Base-by-base conservation (phyloP, 345 rosid genomes). In the Ceriops zippeliana region DNA sequence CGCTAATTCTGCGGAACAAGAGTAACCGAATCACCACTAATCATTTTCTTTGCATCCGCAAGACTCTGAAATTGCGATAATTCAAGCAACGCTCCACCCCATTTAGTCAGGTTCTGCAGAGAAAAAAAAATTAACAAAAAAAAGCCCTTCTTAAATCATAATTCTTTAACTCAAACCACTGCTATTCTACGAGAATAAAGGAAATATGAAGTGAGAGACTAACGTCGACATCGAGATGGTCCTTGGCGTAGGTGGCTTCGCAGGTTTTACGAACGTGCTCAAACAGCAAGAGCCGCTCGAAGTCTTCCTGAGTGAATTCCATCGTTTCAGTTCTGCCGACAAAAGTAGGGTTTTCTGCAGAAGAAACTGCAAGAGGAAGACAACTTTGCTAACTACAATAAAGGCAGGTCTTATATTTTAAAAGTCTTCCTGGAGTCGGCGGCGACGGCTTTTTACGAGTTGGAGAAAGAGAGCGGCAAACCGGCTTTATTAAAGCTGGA, bases 161-260 rank as follows among this genome's bases (percentile, higher is more conserved):
- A 5, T 15, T 46, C 42, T 68, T n/a, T 24, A 62, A 26, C 21
- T 58, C 24, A 15, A 52, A 13, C 6, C 5, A 17, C 19, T 42
- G 15, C 5, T 42, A 3, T 2, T 42, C 5, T 11, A 42, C 17
- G 17, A 42, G 17, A 42, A 42, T 42, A 13, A 42, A 17, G 2
- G 15, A 38, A 38, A 10, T 4, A 38, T 38, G 10, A 38, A 38
- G 7, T 10, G 21, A 10, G 13, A n/a, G 1, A 59, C 73, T 30
- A 72, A 91, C 96, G 51, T 85, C 89, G 60, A 83, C 81, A 68
- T 91, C 90, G 65, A 82, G 85, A 72, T 91, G 90, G 78, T 87
- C 80, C 35, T 66, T 78, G 28, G 71, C 70, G 74, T 91, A 84
- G 80, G 80, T 73, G 46, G 75, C 56, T 81, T 87, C 97, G 5